Conservation (phyloP, 106 monocot species). For the Ottelia alismoides region DNA sequence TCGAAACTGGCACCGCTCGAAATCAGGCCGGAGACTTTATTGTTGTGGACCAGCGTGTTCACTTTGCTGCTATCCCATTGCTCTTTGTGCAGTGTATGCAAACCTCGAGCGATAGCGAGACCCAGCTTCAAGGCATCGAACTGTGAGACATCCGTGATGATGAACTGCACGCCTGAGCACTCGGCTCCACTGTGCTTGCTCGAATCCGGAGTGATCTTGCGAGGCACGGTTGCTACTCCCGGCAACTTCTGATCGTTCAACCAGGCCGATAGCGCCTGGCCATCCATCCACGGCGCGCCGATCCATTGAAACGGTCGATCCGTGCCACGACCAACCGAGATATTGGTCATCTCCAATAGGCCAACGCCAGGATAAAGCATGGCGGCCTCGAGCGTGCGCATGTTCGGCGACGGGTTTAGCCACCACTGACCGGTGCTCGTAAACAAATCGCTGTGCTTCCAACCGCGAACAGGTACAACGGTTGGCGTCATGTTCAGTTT, state of each 20-base stretch:
- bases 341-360: background rate
- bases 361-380: background rate
- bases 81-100: too few relatives aligned
- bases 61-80: too few relatives aligned
- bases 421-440: too few relatives aligned
- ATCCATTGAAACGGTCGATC: background rate
- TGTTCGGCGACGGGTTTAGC: background rate
- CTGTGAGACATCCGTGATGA: background rate
- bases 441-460: background rate
- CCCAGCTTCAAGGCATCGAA: too few relatives aligned
- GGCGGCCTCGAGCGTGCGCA: background rate
- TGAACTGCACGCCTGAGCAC: background rate
- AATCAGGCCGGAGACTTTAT: too few relatives aligned
- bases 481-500: background rate
- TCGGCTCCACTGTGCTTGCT: background rate
- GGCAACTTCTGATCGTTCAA: background rate
- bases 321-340: background rate
- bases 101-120: too few relatives aligned
- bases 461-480: background rate
- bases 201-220: background rate
- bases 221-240: background rate
- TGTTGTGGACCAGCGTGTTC: too few relatives aligned
- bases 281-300: background rate
- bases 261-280: background rate
- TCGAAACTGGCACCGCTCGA: too few relatives aligned